Evolutionary conservation across 768 basidiomycete species (phyloP), one percentile per base, ranked within the genome.

Genomic region (Hygrophorus pudorinus): DNA sequence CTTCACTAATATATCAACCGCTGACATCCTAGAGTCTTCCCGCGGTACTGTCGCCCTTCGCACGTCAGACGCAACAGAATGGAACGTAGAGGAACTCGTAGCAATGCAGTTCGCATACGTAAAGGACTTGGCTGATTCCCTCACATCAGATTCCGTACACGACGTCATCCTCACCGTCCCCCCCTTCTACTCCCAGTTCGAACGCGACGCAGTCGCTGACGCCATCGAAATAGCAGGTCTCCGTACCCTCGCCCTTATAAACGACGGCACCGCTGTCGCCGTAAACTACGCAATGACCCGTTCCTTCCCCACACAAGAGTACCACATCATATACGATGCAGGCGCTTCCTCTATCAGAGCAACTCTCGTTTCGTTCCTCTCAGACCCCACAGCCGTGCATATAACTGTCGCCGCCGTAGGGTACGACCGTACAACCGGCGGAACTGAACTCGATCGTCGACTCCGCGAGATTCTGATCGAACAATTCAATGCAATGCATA

Each of bases 241-340:
- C 37, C 76, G 76, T 20, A 81, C 85, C 1, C 67, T 97, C 27
- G 81, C 87, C 0, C 70, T 98, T 47, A 76, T 99, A 42, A 85
- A 92, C 53, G 96, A 99, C 53, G 94, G 94, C 20, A 79, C 88
- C 0, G 89, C 92, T 2, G 84, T 93, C n/a, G 96, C 91, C 11
- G 74, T 98, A 53, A 99, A 99, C 67, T 99, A 88, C 57, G 96
- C 96, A 34, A 96, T 98, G 91, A 91, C 92, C 1, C 78, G 94
- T 38, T 72, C 79, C 1, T 98, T 98, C 69, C 66, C 83, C 0
- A 66, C 65, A 2, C 78, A 80, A 0, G 85, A 93, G 56, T 77
- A 83, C 59, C 93, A 98, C 58, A 63, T 99, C 52, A 81, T 99
- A 47, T 99, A 86, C 63, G 96, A 98, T 54, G 88, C 91, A 1